Evolutionary conservation across 352 stramenopile species (phyloP), one percentile per base, ranked within the genome.

Genomic region (Pythium folliculosum): DNA sequence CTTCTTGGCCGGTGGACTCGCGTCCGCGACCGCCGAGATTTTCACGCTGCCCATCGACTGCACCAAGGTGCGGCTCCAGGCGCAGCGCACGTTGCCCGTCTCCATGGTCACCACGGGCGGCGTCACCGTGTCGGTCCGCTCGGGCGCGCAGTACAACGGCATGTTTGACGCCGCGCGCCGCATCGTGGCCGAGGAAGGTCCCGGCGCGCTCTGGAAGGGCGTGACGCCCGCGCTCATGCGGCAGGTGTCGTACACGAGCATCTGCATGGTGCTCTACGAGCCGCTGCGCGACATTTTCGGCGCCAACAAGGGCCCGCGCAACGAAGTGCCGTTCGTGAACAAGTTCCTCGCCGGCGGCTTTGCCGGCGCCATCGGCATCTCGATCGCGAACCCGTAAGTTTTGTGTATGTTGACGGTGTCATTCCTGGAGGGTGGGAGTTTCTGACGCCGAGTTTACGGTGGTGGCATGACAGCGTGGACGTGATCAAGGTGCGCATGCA

Each of bases 401-500:
- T 43, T 6, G 22, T 60, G 8, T 4, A 16, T 44, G 37, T 44
- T 17, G 10, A 5, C 5, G 27, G 27, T 32, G 3, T 6, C 27
- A 32, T 32, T 2, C 27, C 2, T 32, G 27, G 3, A 32, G 27
- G 27, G 5, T 32, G 27, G 27, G 27, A 32, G 25, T 23, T 65
- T 13, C 14, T 68, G 6, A 51, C 69, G 38, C 27, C 25, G n/a
- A 43, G 19, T 63, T 23, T 62, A 65, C 60, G 71, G 23, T 52
- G 12, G 35, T 48, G 43, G 14, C 21, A 27, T 65, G 52, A 12
- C 63, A 94, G 86, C 16, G 79, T 94, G 58, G 88, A 96, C 68
- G 88, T 96, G 45, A 93, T 96, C 70, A 96, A 96, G 71, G 84
- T 95, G 49, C 86, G 84, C 4, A 94, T 96, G 85, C 88, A 96